Percentiles rank a stretch among this genome's conserved stretches.
Conservation (phyloP, 345 rosid species). For the Salix udensis region DNA sequence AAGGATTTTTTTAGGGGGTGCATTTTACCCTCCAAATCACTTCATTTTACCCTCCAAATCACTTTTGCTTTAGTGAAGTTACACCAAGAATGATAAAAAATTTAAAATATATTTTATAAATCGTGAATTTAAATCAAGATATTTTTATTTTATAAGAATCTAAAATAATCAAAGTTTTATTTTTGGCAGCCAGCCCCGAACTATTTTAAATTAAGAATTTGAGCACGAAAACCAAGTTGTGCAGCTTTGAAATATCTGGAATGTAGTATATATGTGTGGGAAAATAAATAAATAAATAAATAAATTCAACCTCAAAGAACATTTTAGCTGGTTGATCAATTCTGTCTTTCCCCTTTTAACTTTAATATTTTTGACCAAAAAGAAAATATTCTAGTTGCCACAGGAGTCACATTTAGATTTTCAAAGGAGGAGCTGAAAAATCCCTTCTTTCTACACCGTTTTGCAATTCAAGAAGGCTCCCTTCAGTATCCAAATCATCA, state of each 20-base stretch:
- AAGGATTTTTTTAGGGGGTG: neutral
- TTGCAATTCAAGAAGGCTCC: neutral
- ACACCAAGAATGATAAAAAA: neutral
- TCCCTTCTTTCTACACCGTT: neutral
- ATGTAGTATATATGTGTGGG: neutral
- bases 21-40: too few relatives aligned
- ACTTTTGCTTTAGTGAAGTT: conserved; percentile 19
- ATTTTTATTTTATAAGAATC: too few relatives aligned
- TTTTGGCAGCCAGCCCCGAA: neutral
- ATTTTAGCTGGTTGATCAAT: conserved; percentile 9
- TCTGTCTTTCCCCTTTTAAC: conserved; percentile 2
- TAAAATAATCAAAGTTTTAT: too few relatives aligned
- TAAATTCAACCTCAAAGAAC: too few relatives aligned
- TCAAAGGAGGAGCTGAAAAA: neutral
- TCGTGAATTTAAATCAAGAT: too few relatives aligned
- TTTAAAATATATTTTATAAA: too few relatives aligned
- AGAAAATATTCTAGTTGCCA: neutral
- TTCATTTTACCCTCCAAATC: conserved; percentile 4
- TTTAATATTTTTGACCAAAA: conserved; percentile 18
- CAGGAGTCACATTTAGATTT: neutral
- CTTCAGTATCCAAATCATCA: neutral
- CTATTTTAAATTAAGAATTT: neutral
- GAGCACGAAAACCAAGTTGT: neutral
- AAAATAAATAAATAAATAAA: too few relatives aligned
- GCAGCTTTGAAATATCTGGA: neutral